Evolutionary conservation across 2,329 filamentous ascomycete species (phyloP), one percentile per base, ranked within the genome.

Genomic region (Aspergillus japonicus): DNA sequence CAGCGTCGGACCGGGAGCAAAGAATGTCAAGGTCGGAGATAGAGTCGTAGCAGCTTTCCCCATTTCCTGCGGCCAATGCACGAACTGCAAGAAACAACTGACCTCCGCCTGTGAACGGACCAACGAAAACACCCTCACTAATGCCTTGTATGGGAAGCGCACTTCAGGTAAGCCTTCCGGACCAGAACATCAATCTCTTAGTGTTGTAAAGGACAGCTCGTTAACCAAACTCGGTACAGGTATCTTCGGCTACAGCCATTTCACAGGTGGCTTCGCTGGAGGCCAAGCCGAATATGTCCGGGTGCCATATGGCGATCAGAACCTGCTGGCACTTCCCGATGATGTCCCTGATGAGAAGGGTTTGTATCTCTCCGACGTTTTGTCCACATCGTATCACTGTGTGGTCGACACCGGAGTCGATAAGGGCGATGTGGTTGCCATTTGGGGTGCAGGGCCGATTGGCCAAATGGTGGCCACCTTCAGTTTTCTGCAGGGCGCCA

Each of bases 381-480:
- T 96, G 2, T 81, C 82, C 19, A 96, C 92, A 0, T 88, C 87
- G 10, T 96, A 91, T 83, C 88, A 96, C 70, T 87, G 85, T 54
- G 91, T 96, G 42, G 88, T 92, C 47, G 91, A 96, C 69, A 96
- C 91, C 0, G 89, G 86, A 1, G 89, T 96, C n/a, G 87, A 90
- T 63, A 81, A 88, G 35, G 86, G 84, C 12, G 91, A 96, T 67
- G 80, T 87, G 2, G 91, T 96, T 1, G 91, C 90, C 35, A 87
- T 96, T 61, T 96, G 91, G 85, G 92, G 91, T n/a, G 90, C 88
- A 0, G 92, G 92, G 0, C 92, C 91, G 0, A 90, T 96, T 54
- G 92, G 92, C 0, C 90, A 91, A 56, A 96, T 94, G 77, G 86
- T 83, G 2, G 89, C 88, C 1, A 81, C 87, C 47, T 88, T 87